Conservation (phyloP, 2,329 filamentous ascomycete genomes). For the Fusarium lyarnte region DNA sequence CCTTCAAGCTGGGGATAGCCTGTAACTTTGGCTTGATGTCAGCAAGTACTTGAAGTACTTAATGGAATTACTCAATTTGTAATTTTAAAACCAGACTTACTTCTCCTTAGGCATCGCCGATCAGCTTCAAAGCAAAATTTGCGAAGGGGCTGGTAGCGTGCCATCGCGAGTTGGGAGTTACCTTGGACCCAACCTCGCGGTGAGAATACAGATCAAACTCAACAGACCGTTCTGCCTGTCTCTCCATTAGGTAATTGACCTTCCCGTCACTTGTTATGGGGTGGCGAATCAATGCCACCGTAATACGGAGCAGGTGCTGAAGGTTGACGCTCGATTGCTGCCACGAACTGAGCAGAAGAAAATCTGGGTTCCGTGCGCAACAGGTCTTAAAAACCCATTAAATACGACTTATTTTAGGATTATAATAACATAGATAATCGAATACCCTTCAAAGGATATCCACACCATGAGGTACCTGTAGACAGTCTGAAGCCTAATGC, state of each 20-base stretch:
- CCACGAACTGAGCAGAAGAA: not conserved
- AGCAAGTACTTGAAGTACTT: not conserved
- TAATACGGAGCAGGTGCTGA: not conserved
- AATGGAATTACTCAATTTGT: too few relatives aligned
- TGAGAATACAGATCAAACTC: too few relatives aligned
- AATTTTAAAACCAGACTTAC: not conserved
- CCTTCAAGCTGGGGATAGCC: not conserved
- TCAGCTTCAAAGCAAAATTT: too few relatives aligned
- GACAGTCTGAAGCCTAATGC: not conserved
- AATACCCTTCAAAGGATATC: not conserved
- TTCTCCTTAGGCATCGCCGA: too few relatives aligned
- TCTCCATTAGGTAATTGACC: rapidly evolving
- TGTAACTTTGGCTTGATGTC: not conserved
- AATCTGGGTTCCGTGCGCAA: too few relatives aligned
- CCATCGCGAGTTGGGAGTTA: not conserved
- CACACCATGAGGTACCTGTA: not conserved
- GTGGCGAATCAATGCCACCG: rapidly evolving
- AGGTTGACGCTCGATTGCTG: rapidly evolving
- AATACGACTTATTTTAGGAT: rapidly evolving
- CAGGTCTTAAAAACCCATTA: too few relatives aligned
- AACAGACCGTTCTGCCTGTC: not conserved
- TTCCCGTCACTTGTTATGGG: rapidly evolving
- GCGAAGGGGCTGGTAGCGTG: not conserved
- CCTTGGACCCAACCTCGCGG: too few relatives aligned
- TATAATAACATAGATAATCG: rapidly evolving